Evolutionary conservation across 768 basidiomycete species (phyloP), one percentile per base, ranked within the genome.

Genomic region (Psilocybe tampanensis): DNA sequence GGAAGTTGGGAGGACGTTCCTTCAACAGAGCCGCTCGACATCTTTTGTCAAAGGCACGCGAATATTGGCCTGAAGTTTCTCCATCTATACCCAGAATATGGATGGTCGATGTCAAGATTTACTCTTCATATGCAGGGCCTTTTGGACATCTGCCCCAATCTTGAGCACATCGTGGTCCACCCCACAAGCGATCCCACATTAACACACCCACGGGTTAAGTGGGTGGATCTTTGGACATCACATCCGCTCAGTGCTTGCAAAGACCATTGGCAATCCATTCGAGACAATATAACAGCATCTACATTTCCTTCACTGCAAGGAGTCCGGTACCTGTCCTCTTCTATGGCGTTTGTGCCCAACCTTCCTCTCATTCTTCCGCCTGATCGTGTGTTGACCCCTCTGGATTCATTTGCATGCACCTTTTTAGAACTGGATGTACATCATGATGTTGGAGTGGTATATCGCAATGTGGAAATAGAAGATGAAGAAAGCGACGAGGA

Each of bases 221-320:
- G 56, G 49, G 32, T 57, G 22, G 50, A 57, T 52, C n/a, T 57
- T 8, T 57, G 56, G 50, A 6, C 36, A 13, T 39, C 36, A 39
- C 36, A 39, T 39, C 3, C 36, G 15, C 7, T 39, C 36, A 39
- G 6, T 13, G 6, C 36, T 6, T 39, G 36, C 36, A 39, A 3
- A 3, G 36, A 3, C 6, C 15, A 5, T n/a, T 39, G 36, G 32
- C 39, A 44, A n/a, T 21, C 11, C 26, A 29, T 44, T 17, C 18
- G 12, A 19, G 29, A 42, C 15, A 33, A 12, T 17, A 21, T 13
- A 17, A n/a, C 26, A 24, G 23, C 36, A 33, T n/a, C 42, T 17
- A 32, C 22, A 1, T 51, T 56, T 22, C 55, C 55, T 33, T 36
- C 48, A 7, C 55, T 56, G 19, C 18, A 56, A 44, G 32, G 26